Conservation (phyloP, 1,284 basidiomycete species). For the Ustilago cynodontis region DNA sequence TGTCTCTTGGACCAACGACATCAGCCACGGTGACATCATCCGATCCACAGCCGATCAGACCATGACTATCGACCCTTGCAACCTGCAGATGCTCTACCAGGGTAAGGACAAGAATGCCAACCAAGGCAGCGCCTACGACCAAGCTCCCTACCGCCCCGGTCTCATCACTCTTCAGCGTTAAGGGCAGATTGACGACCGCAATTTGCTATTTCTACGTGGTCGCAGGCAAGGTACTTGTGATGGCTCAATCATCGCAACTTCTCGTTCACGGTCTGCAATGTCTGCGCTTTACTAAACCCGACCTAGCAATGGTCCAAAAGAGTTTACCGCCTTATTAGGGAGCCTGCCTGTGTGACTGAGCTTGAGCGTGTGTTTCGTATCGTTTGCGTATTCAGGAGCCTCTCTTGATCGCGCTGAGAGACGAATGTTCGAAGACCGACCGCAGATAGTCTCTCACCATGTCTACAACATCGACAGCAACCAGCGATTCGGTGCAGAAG, state of each 20-base stretch:
- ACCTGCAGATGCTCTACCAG: conserved; percentile 34
- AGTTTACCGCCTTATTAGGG: too few species aligned
- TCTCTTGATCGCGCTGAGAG: too few species aligned
- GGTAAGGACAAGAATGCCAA: conserved; percentile 11
- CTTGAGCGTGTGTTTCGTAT: too few species aligned
- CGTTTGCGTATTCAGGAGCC: too few species aligned
- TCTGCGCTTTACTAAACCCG: too few species aligned
- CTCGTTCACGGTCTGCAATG: too few species aligned
- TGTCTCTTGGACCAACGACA: conserved; percentile 36
- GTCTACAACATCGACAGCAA: too few species aligned
- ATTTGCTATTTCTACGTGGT: not conserved
- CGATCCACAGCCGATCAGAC: conserved; percentile 39
- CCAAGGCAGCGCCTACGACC: conserved; percentile 16
- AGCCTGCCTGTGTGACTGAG: too few species aligned
- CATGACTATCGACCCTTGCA: conserved; percentile 38
- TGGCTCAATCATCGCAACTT: not conserved
- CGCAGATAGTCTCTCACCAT: too few species aligned
- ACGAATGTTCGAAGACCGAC: too few species aligned
- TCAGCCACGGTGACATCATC: conserved; percentile 41
- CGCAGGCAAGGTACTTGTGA: not conserved
- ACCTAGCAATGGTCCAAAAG: too few species aligned
- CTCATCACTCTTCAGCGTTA: conserved; percentile 25
- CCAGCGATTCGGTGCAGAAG: too few species aligned
- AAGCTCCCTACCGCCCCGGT: conserved; percentile 38
- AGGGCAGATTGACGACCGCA: not conserved